Evolutionary conservation across 495 filamentous ascomycete species (phyloP).

Genomic region (Penicillium soppii): DNA sequence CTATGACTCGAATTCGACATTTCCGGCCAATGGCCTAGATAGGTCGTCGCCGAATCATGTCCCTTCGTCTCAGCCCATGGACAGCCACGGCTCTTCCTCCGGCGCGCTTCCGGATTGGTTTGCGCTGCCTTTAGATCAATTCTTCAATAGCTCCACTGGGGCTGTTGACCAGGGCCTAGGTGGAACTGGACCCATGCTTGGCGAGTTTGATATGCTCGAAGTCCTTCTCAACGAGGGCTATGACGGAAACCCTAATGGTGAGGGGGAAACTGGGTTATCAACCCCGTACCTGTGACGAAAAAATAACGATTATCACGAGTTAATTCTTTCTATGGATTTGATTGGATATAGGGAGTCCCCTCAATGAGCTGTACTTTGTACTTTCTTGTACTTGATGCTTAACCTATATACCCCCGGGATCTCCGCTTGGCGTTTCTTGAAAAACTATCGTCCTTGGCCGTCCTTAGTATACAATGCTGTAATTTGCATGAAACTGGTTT

Average conservation of each 20-base stretch:
- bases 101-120: conserved; percentile 47
- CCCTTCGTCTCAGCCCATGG: conserved; percentile 31
- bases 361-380: conserved; percentile 9
- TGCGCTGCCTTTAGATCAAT: conserved; percentile 48
- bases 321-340: neutral
- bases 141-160: conserved; percentile 49
- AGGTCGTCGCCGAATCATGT: conserved; percentile 26
- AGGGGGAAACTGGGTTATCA: conserved; percentile 22
- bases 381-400: conserved; percentile 2
- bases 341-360: neutral
- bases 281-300: conserved; percentile 21
- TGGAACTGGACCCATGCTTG: conserved; percentile 48
- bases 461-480: conserved; percentile 2
- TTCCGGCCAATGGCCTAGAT: conserved; percentile 32
- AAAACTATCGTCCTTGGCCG: neutral
- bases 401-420: conserved; percentile 26
- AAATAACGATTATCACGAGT: neutral
- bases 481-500: conserved; percentile 18
- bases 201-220: conserved; percentile 50
- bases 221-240: conserved; percentile 48
- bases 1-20: conserved; percentile 39
- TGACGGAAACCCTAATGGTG: conserved; percentile 32
- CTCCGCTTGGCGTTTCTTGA: conserved; percentile 16
- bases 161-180: conserved; percentile 51
- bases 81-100: conserved; percentile 26